Percentiles rank a stretch among this genome's conserved stretches.
These are phyloP conservation scores for Pleurostoma richardsiae DNA, from an alignment of 2,329 filamentous ascomycete species.

Conservation along the genomic window DNA sequence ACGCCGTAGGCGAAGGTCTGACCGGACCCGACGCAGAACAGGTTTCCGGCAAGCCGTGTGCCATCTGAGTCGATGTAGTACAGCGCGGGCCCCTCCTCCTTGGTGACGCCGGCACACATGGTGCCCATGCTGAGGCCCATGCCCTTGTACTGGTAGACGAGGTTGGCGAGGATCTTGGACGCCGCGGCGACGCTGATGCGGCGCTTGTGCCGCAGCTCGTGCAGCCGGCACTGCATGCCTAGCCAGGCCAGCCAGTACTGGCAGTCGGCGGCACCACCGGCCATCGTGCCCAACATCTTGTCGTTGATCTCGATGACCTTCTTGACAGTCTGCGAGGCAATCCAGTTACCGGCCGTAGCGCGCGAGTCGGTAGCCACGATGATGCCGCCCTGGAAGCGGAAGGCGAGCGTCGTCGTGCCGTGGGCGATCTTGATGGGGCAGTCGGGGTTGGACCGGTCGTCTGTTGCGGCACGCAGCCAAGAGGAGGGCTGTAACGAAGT, in stretches of 20 bases:
- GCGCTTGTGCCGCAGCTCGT: constrained; percentile 98
- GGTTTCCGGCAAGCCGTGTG: constrained; percentile 84
- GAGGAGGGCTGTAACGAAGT: constrained; percentile 62
- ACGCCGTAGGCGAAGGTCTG: constrained; percentile 99
- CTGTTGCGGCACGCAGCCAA: constrained; percentile 94
- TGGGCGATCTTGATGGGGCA: constrained; percentile 99
- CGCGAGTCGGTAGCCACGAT: constrained; percentile 97
- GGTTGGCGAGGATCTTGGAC: constrained; percentile 96
- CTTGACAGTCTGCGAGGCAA: constrained; percentile 98
- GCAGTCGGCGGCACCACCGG: constrained; percentile 96
- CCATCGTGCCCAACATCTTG: constrained; percentile 93
- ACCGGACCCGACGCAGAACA: constrained; percentile 97
- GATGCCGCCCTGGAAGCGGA: constrained; percentile 97
- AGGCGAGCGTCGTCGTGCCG: constrained; percentile 95
- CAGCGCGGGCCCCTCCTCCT: constrained; percentile 90
- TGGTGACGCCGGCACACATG: constrained; percentile 96
- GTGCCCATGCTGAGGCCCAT: constrained; percentile 99
- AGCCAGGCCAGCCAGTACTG: constrained; percentile 99
- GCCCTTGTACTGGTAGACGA: constrained; percentile 98
- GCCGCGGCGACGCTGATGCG: constrained; percentile 96
- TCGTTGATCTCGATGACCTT: constrained; percentile 99
- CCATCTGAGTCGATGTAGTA: constrained; percentile 99
- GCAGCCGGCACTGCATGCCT: constrained; percentile 97
- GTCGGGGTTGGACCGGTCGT: constrained; percentile 93
- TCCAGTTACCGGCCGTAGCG: constrained; percentile 97